These are phyloP conservation scores for Solanum pinnatisectum DNA, from an alignment of 257 asterid species.

Conservation along the genomic window DNA sequence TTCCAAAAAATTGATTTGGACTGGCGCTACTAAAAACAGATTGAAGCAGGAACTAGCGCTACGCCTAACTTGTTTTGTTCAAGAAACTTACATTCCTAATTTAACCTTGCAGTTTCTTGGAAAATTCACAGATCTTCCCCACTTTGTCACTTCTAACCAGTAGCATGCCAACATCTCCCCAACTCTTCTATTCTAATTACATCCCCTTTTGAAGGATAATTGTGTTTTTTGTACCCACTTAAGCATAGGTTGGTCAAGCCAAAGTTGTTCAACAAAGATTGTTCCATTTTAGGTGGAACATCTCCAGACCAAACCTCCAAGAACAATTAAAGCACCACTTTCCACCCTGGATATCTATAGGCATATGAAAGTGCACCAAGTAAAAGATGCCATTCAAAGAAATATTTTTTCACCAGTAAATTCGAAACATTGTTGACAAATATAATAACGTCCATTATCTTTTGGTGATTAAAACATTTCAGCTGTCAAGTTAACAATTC, in stretches of 20 bases:
- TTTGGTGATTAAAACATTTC: neutral
- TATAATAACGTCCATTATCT: neutral
- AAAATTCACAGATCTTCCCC: neutral
- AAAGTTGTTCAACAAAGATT: neutral
- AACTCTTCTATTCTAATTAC: neutral
- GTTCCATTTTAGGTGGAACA: neutral
- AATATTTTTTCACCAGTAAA: neutral
- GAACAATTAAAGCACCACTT: neutral
- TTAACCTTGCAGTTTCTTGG: neutral
- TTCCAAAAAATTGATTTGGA: neutral
- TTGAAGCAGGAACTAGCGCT: neutral
- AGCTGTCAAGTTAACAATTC: neutral
- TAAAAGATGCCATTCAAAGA: neutral
- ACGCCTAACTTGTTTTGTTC: neutral
- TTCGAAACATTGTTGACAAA: neutral
- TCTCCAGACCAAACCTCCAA: neutral
- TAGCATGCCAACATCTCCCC: neutral
- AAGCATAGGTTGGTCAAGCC: neutral
- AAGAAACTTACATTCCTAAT: neutral
- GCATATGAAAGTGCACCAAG: neutral
- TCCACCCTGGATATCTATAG: neutral
- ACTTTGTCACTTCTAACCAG: neutral
- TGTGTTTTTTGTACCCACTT: neutral
- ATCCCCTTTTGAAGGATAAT: neutral
- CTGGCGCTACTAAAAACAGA: neutral